Base-by-base conservation (phyloP, 495 filamentous ascomycete species). In the Aspergillus hancockii region DNA sequence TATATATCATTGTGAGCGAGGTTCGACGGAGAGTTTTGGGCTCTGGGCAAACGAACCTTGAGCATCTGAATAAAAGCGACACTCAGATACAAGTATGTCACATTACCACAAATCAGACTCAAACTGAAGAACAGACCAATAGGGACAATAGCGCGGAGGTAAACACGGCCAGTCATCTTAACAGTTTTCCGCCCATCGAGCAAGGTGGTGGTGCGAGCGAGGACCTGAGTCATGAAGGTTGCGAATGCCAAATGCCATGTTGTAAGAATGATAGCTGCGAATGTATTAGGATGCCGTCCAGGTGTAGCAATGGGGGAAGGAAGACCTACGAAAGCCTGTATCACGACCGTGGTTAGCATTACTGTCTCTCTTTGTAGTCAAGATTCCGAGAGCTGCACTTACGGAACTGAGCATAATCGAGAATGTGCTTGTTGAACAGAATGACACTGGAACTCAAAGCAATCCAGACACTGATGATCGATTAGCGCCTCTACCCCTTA, bases 31-130 rank as follows among this genome's bases (percentile, higher is more conserved):
- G 1, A 1, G 13, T 18, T 0, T 30, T 25, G 23, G 16, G 61
- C 18, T 28, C 14, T 12, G 23, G 19, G 10, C 14, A 13, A 56
- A 73, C 81, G 53, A 58, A 88, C 88, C 90, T 97, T 97, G 67
- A 97, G 84, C 92, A 97, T 97, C 80, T 97, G 92, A 72, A 97
- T 97, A 75, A 97, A 97, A 46, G 92, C 85, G 60, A 96, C 92
- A 67, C 88, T 90, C 60, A 97, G 84, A 75, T 94, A 95, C 52
- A 97, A 79, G 70, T 96, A 97, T 56, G 93, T 90, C 70, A 93
- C 81, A 77, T 97, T 96, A 58, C 92, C 90, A 76, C 90, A 96
- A 67, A 97, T 96, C 83, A 97, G 83, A 73, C 88, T 92, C 78
- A 96, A 79, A 76, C 88, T 91, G 83, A 96, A 97, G 81, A 93